Base-by-base conservation (phyloP, 371 early-diverging fungal genomes). In the Mucor irregularis region DNA sequence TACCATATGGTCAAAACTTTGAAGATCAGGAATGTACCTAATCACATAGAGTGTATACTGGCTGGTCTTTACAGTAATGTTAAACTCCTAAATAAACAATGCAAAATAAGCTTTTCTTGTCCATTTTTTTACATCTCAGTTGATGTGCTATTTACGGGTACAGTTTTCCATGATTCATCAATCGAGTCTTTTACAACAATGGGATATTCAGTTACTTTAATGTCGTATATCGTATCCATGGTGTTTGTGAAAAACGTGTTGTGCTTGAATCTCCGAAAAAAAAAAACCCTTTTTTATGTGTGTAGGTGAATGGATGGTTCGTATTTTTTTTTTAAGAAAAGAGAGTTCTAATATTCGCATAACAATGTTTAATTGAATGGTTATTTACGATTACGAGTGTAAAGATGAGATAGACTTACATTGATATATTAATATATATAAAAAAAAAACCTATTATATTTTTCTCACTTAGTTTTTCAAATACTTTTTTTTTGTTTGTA, bases 1-100 rank as follows among this genome's bases (percentile, higher is more conserved):
- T 79, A 85, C 85, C 73, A 81, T 65, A 45, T 74, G 73, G 49
- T 85, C 82, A 70, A 85, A 81, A 26, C 80, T 82, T 45, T 78
- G 22, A 63, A 85, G 73, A 57, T 85, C 86, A 39, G 83, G 74
- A 45, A 85, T 75, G 62, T 81, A 82, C 26, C 86, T 71, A 30
- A 76, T 68, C 16, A 85, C 58, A 22, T 73, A 64, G 29, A 80
- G 59, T 43, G 73, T 66, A 48, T 72, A 66, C n/a, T 68, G 53
- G 19, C 61, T 64, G 13, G 82, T 73, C 56, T 81, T 76, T 35
- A 81, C 80, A 31, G 78, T 73, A 46, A 84, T 80, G 54, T 69
- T 80, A 47, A 81, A 78, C 52, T 64, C 64, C 64, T 64, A 62
- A 11, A 25, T 4, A 5, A 25, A 30, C 14, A 7, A 30, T 2